phyloP scores from a whole-genome alignment of 176 grass and related monocot species.

The Dactylis glomerata region DNA sequence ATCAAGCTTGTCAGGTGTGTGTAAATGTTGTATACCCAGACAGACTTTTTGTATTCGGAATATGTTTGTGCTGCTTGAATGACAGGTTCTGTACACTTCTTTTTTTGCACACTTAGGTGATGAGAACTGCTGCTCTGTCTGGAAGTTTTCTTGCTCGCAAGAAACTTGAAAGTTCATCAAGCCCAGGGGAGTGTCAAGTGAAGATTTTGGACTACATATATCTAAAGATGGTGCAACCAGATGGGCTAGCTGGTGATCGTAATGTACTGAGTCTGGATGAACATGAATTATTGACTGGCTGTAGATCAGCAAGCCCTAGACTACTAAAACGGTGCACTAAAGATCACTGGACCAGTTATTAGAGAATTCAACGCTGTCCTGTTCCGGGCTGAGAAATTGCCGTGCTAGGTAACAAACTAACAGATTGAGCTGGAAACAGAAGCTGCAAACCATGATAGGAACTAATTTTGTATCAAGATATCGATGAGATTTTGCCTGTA shows the following conservation, averaged over 20 bases:
- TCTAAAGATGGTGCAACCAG: background rate
- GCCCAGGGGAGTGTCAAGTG: background rate
- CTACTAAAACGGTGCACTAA: background rate
- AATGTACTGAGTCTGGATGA: background rate
- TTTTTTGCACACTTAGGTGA: constrained; percentile 44
- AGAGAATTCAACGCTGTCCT: background rate
- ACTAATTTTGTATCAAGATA: background rate
- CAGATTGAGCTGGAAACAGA: background rate
- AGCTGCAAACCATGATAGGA: background rate
- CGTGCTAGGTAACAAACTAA: background rate
- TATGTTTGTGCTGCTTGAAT: constrained; percentile 18
- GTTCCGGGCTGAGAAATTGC: background rate
- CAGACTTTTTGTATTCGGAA: background rate
- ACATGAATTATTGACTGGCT: background rate
- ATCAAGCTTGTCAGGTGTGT: constrained; percentile 50
- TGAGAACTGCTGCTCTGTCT: constrained; percentile 81
- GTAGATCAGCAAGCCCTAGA: background rate
- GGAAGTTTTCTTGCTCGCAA: constrained; percentile 60
- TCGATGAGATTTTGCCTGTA: background rate
- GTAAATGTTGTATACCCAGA: background rate
- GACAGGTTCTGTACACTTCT: background rate
- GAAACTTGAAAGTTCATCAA: constrained; percentile 33
- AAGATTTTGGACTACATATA: constrained; percentile 7
- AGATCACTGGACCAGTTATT: background rate
- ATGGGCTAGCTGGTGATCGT: background rate